Evolutionary conservation across 148 eudicot species (phyloP).

Genomic region (Tetragonia tetragonoides): DNA sequence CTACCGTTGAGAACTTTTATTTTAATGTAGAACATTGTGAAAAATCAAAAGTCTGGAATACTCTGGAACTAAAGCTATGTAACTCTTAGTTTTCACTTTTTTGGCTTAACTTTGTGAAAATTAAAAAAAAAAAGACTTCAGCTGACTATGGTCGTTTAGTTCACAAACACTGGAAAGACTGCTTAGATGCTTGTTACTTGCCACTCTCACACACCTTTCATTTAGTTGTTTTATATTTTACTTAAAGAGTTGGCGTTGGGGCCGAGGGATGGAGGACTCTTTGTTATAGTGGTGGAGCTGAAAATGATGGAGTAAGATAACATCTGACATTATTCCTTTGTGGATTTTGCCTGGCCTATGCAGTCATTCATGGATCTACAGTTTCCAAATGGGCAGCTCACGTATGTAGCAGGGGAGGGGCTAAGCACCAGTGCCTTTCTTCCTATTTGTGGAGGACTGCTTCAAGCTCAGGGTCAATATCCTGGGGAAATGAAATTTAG

Average conservation of each 20-base stretch:
- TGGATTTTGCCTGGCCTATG: conserved; percentile 18
- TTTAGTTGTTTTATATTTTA: too few species aligned
- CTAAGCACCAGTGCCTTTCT: conserved; percentile 83
- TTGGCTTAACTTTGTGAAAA: too few species aligned
- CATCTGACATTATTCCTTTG: conserved; percentile 20
- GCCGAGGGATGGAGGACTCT: neutral
- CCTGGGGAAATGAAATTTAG: conserved; percentile 96
- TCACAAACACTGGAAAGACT: too few species aligned
- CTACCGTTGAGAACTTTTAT: too few species aligned
- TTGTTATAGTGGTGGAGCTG: neutral
- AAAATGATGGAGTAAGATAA: neutral
- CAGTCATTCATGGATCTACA: conserved; percentile 99
- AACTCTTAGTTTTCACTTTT: too few species aligned
- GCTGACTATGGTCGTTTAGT: too few species aligned
- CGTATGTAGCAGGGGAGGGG: conserved; percentile 94
- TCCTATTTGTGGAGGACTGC: conserved; percentile 81
- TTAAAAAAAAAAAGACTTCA: too few species aligned
- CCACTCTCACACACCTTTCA: too few species aligned
- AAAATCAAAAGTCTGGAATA: too few species aligned
- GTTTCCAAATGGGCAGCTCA: conserved; percentile 93
- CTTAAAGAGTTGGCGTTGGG: neutral
- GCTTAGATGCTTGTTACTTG: too few species aligned
- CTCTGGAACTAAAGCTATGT: too few species aligned
- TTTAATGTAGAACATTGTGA: too few species aligned
- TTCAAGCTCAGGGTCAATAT: conserved; percentile 98